Evolutionary conservation across 306 rosid genomes (phyloP).

Genomic region (Casuarina glauca): DNA sequence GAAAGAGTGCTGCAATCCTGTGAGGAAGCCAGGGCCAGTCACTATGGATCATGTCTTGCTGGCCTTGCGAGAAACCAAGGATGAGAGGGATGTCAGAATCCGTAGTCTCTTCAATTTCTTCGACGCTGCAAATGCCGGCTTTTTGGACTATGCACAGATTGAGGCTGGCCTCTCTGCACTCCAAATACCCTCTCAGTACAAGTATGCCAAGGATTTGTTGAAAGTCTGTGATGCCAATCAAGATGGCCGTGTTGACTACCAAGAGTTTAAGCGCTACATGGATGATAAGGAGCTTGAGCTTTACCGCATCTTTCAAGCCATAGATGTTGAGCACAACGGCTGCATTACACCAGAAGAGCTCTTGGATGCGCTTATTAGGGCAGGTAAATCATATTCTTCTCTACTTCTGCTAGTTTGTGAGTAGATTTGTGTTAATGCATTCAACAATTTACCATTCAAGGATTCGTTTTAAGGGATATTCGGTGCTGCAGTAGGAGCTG

Average conservation of each 20-base stretch:
- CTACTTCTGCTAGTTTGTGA: not conserved
- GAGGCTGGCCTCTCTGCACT: conserved; percentile 84
- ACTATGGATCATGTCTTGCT: conserved; percentile 86
- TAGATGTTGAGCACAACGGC: conserved; percentile 89
- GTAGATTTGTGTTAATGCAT: not conserved
- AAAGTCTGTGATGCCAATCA: conserved; percentile 75
- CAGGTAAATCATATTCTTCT: conserved; percentile 49
- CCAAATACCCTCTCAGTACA: conserved; percentile 77
- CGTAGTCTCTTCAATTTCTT: conserved; percentile 70
- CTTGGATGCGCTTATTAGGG: conserved; percentile 87
- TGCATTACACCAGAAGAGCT: conserved; percentile 94
- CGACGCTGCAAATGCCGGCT: conserved; percentile 66
- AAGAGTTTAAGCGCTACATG: conserved; percentile 80
- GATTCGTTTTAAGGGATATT: not conserved
- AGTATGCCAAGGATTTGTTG: conserved; percentile 79
- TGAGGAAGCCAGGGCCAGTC: conserved; percentile 61
- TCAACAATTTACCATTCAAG: not conserved
- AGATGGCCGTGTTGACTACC: conserved; percentile 76
- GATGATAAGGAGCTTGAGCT: conserved; percentile 94
- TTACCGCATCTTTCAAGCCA: conserved; percentile 86
- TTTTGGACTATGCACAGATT: conserved; percentile 62
- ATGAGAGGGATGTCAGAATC: conserved; percentile 66
- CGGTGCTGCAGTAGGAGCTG: not conserved
- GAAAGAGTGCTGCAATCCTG: conserved; percentile 53
- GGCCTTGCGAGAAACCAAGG: conserved; percentile 83